phyloP scores from a whole-genome alignment of 805 yeast species.

The Pichia cabralensis region DNA sequence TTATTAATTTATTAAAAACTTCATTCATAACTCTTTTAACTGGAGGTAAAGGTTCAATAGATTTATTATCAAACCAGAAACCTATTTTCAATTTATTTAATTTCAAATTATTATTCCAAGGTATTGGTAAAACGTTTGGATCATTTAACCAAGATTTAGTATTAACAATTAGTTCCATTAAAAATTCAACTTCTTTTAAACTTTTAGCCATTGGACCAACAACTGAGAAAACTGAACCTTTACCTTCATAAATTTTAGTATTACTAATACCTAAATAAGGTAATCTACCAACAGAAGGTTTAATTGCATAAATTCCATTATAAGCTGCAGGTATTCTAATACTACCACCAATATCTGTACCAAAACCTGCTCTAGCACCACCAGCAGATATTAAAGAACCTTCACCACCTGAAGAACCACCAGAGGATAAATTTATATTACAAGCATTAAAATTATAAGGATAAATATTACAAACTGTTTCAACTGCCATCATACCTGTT shows the following conservation, averaged over 20 bases:
- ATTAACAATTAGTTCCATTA: slow-evolving; percentile 29
- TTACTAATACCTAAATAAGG: slow-evolving; percentile 30
- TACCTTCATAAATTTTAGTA: slow-evolving; percentile 36
- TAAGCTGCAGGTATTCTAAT: slow-evolving; percentile 53
- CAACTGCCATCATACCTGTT: slow-evolving; percentile 52
- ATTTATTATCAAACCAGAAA: slow-evolving; percentile 31
- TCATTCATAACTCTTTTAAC: slow-evolving; percentile 33
- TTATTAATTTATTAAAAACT: slow-evolving; percentile 17
- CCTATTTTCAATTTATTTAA: slow-evolving; percentile 32
- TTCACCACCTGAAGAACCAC: slow-evolving; percentile 63
- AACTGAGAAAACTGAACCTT: slow-evolving; percentile 46
- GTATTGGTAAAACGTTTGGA: slow-evolving; percentile 33
- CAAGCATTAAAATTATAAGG: slow-evolving; percentile 43
- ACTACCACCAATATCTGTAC: slow-evolving; percentile 50
- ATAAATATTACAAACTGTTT: slow-evolving; percentile 38
- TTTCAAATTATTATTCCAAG: slow-evolving; percentile 27
- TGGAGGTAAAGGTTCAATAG: slow-evolving; percentile 42
- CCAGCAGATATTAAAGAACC: slow-evolving; percentile 47
- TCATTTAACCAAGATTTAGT: slow-evolving; percentile 42
- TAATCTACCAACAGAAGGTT: slow-evolving; percentile 33
- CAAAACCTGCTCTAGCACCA: slow-evolving; percentile 50
- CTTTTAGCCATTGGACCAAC: slow-evolving; percentile 45
- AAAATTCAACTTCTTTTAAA: slow-evolving; percentile 39
- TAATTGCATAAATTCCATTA: slow-evolving; percentile 44
- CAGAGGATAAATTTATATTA: slow-evolving; percentile 43